Evolutionary conservation across 176 grass and related monocot species (phyloP), one percentile per base, ranked within the genome.

Genomic region (Aegilops bicornis): DNA sequence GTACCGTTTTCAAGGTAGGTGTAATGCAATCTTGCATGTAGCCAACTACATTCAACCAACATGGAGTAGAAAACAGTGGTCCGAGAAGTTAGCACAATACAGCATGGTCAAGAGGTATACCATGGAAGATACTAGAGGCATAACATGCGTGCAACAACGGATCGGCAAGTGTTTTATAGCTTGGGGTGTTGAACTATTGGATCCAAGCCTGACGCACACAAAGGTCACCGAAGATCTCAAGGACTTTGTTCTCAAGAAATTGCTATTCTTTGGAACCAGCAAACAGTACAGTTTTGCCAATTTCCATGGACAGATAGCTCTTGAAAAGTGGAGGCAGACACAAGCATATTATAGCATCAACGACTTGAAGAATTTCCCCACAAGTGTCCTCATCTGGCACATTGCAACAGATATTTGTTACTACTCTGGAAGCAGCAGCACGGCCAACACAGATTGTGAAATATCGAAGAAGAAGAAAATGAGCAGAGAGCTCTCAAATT

Each of bases 331-430:
- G 71, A 8, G 64, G 47, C 29, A 40, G 3, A 8, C 29, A 30
- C n/a, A n/a, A n/a, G n/a, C n/a, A n/a, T 14, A n/a, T 10, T 1
- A 33, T 1, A 82, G 27, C 42, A 82, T 50, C 42, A 5, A 22
- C 0, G 60, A 1, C 15, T 17, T 15, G 73, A 67, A 32, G 29
- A 43, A 35, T 69, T 82, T 82, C 27, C 64, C 79, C 1, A 68
- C 11, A 8, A 82, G 64, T 0, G 12, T 69, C 0, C 63, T 82
- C 11, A 68, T 82, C 6, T 82, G 79, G 64, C 79, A 82, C 19
- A 23, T 82, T 69, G 79, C 79, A 33, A 69, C 64, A 52, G 29
- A 54, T 10, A 82, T 82, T 16, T 69, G 64, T 43, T 82, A 54
- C 43, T 52, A 50, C 63, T 35, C 2, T 4, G 13, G 29, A 59